These are phyloP conservation scores for Salix suchowensis DNA, from an alignment of 345 rosid genomes.

Conservation along the genomic window DNA sequence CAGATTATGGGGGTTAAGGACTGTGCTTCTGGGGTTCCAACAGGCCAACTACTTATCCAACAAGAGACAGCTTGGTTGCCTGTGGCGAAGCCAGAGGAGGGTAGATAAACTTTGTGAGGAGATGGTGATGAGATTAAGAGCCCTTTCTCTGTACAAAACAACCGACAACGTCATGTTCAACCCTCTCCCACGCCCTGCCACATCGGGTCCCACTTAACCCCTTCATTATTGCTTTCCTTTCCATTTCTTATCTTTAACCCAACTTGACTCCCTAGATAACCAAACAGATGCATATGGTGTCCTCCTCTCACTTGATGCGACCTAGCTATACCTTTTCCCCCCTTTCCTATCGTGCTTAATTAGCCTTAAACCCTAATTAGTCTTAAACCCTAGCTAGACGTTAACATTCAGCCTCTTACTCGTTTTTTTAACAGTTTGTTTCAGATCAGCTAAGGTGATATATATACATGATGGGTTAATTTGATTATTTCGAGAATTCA, in stretches of 20 bases:
- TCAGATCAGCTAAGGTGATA: too few species aligned
- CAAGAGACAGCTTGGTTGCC: slow-evolving; percentile 96
- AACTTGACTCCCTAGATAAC: slow-evolving; percentile 26
- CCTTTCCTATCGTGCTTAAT: not conserved
- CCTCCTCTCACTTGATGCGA: slow-evolving; percentile 26
- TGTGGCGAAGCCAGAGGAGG: slow-evolving; percentile 71
- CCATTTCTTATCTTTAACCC: slow-evolving; percentile 26
- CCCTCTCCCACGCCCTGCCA: slow-evolving; percentile 95
- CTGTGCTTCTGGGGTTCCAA: slow-evolving; percentile 75
- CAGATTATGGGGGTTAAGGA: not conserved
- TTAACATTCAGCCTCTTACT: too few species aligned
- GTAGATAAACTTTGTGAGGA: slow-evolving; percentile 16
- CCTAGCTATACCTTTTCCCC: not conserved
- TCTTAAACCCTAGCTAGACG: too few species aligned
- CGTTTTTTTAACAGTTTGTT: not conserved
- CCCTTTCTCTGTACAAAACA: slow-evolving; percentile 34
- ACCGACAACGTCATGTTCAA: slow-evolving; percentile 99
- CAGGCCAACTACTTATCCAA: slow-evolving; percentile 56
- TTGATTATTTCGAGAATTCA: too few species aligned
- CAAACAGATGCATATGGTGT: slow-evolving; percentile 16
- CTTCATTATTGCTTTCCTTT: slow-evolving; percentile 55
- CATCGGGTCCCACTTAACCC: slow-evolving; percentile 46
- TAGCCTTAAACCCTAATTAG: too few species aligned
- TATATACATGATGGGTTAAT: too few species aligned
- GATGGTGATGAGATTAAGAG: not conserved